A percentile compares a stretch with the other conserved stretches of the same genome.
Conservation (phyloP, 2,329 filamentous ascomycete species). For the Cercospora janseana region DNA sequence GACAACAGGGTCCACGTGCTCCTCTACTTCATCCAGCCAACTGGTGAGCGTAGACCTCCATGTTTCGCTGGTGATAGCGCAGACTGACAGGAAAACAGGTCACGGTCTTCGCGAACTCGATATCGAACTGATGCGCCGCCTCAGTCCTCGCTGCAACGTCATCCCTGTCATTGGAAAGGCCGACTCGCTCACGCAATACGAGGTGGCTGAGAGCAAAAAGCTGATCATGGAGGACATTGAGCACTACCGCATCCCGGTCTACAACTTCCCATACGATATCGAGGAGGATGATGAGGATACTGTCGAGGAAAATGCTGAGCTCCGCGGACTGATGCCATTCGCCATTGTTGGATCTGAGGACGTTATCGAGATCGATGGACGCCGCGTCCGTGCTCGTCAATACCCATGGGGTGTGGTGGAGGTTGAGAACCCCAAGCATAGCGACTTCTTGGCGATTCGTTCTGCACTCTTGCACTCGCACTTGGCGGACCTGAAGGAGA, state of each 20-base stretch:
- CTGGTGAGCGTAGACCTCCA: slow-evolving; percentile 52
- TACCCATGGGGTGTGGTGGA: slow-evolving; percentile 99
- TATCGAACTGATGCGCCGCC: slow-evolving; percentile 99
- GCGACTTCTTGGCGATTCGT: slow-evolving; percentile 95
- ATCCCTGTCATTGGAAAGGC: slow-evolving; percentile 99
- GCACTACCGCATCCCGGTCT: slow-evolving; percentile 98
- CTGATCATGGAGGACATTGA: slow-evolving; percentile 99
- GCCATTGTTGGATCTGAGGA: slow-evolving; percentile 98
- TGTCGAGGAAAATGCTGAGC: slow-evolving; percentile 97
- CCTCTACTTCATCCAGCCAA: slow-evolving; percentile 99
- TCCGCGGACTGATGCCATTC: slow-evolving; percentile 96
- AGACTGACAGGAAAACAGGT: slow-evolving; percentile 22
- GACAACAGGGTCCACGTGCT: slow-evolving; percentile 98
- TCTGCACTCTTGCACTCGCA: slow-evolving; percentile 97
- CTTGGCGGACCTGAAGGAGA: slow-evolving; percentile 97
- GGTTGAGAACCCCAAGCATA: slow-evolving; percentile 98
- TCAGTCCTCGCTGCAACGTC: slow-evolving; percentile 96
- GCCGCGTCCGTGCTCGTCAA: slow-evolving; percentile 88
- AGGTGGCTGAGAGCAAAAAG: slow-evolving; percentile 99
- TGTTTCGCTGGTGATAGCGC: neutral
- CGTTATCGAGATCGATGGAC: slow-evolving; percentile 86
- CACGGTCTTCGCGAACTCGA: slow-evolving; percentile 91
- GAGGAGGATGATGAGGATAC: slow-evolving; percentile 99
- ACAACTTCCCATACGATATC: slow-evolving; percentile 99
- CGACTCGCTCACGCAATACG: slow-evolving; percentile 91